A percentile compares a stretch with the other conserved stretches of the same genome.
Evolutionary conservation across 352 stramenopile species (phyloP).

Genomic region (Phytophthora uliginosa): DNA sequence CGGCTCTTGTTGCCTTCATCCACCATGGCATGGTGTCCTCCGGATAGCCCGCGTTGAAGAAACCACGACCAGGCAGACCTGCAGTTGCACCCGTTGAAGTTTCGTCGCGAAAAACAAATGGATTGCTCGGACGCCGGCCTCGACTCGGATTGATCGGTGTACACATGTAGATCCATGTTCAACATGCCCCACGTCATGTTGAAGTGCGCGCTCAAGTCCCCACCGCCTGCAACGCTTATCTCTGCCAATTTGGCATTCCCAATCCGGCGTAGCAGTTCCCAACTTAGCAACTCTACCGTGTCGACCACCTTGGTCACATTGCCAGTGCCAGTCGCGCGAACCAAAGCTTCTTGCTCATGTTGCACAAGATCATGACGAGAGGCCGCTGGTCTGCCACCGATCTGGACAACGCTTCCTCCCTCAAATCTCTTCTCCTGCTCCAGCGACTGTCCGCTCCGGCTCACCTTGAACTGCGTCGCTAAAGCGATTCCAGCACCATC

Average conservation of each 20-base stretch:
- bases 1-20: conserved; percentile 1
- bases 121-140: neutral
- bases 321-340: conserved; percentile 5
- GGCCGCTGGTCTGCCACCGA: conserved; percentile 2
- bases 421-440: conserved; percentile 19
- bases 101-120: neutral
- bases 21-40: neutral
- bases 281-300: conserved; percentile 1
- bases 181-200: neutral
- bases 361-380: neutral
- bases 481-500: conserved; percentile 6
- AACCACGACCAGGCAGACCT: neutral
- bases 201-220: neutral
- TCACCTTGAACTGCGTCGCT: conserved; percentile 8
- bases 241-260: neutral
- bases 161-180: neutral
- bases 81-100: neutral
- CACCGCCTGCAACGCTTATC: neutral
- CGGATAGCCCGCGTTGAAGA: conserved; percentile 5
- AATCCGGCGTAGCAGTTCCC: neutral
- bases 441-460: conserved; percentile 13
- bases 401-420: neutral
- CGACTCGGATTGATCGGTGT: neutral
- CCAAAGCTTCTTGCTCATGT: conserved; percentile 4
- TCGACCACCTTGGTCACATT: conserved; percentile 23